Evolutionary conservation across 805 yeast genomes (phyloP), one percentile per base, ranked within the genome.

Genomic region (Spathaspora boniae): DNA sequence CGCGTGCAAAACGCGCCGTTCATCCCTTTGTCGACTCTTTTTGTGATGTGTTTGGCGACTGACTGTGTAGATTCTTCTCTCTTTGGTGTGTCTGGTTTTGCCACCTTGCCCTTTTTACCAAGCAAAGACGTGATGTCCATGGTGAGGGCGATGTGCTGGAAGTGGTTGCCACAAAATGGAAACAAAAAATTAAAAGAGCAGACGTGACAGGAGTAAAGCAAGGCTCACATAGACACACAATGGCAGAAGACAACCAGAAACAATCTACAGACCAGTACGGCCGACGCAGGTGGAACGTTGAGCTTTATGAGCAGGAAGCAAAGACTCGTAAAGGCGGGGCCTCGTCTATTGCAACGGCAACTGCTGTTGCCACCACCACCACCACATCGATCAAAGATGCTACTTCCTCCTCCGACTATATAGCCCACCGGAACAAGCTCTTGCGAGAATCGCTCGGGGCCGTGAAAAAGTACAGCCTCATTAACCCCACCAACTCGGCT

Each of bases 241-340:
- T 37, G 41, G 15, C 31, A 9, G 34, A 42, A n/a, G 31, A 38
- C 6, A 9, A 27, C 19, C 29, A 31, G 16, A 62, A 59, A 41
- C 42, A 46, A 8, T 46, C 63, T n/a, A 48, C 50, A 1, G 73
- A 67, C 42, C 73, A 66, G 41, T 68, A 68, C 55, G 94, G 93
- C 0, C 64, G 94, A 40, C 68, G 79, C 40, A 74, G 80, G 1
- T 85, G 94, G 94, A 75, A 85, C 44, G 74, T 74, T 33, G 80
- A 78, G 16, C 83, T 76, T 21, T 83, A 80, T 46, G 79, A 73
- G 1, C 48, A 65, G 31, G 63, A 64, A 24, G 79, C 81, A 0
- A 56, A 55, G 26, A 49, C 56, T 17, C 52, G 56, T 23, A 37
- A 43, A 35, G 16, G n/a, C n/a, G n/a, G n/a, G n/a, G n/a, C n/a